A percentile compares a stretch with the other conserved stretches of the same genome.
Evolutionary conservation across 2,329 filamentous ascomycete genomes (phyloP).

Genomic region (Xylariaceae sp.): DNA sequence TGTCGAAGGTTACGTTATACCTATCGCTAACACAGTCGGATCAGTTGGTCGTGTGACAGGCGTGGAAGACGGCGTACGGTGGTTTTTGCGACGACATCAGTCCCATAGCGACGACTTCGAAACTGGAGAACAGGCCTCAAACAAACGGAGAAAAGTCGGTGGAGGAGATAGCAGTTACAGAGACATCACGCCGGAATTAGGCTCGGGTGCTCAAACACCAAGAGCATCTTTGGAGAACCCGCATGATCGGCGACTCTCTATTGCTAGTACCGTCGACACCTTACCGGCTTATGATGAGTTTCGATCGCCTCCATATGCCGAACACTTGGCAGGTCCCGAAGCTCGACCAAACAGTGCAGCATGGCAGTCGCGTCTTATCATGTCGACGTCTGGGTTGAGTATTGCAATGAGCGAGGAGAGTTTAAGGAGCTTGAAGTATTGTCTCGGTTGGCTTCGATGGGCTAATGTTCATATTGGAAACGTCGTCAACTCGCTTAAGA

Average conservation of each 20-base stretch:
- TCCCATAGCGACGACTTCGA: constrained; percentile 55
- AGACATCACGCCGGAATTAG: constrained; percentile 38
- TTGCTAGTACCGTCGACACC: constrained; percentile 72
- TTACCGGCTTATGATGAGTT: constrained; percentile 85
- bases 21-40: constrained; percentile 84
- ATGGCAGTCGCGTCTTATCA: constrained; percentile 85
- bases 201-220: constrained; percentile 39
- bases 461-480: constrained; percentile 82
- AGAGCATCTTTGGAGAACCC: constrained; percentile 42
- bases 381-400: constrained; percentile 88
- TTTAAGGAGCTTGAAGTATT: constrained; percentile 82
- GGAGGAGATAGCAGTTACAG: constrained; percentile 36
- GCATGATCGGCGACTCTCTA: constrained; percentile 62
- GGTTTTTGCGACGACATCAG: constrained; percentile 72
- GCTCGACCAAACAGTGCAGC: constrained; percentile 40
- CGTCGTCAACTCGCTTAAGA: constrained; percentile 75
- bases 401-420: constrained; percentile 92
- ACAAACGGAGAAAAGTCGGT: constrained; percentile 65
- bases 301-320: constrained; percentile 76
- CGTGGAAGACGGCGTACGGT: constrained; percentile 83
- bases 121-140: constrained; percentile 50
- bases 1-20: constrained; percentile 85
- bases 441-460: constrained; percentile 78
- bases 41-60: constrained; percentile 84
- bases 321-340: constrained; percentile 51